These are phyloP conservation scores for Pyrenophora seminiperda DNA, from an alignment of 2,329 filamentous ascomycete genomes.

Conservation along the genomic window DNA sequence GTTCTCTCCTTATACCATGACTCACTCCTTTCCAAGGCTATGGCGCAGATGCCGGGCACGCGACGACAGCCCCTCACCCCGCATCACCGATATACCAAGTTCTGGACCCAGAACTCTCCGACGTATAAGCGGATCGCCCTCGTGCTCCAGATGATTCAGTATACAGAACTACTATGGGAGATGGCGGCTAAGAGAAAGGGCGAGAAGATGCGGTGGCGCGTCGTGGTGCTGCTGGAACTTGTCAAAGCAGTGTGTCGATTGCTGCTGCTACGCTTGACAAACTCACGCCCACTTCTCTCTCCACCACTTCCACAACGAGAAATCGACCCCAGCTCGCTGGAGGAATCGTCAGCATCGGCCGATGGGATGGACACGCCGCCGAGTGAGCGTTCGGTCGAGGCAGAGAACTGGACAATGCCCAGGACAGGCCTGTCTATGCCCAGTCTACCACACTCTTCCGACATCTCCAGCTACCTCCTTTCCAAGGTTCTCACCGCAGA, in stretches of 20 bases:
- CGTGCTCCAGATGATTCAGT: constrained; percentile 85
- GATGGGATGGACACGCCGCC: constrained; percentile 57
- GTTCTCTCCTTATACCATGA: constrained; percentile 94
- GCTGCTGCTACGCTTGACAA: constrained; percentile 79
- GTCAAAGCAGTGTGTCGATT: constrained; percentile 86
- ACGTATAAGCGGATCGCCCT: constrained; percentile 83
- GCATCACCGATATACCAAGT: constrained; percentile 67
- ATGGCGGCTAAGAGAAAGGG: constrained; percentile 91
- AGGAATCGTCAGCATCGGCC: constrained; percentile 54
- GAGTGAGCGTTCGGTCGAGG: constrained; percentile 48
- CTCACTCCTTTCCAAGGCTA: constrained; percentile 73
- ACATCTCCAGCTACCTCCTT: constrained; percentile 86
- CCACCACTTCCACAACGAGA: constrained; percentile 88
- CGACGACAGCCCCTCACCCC: constrained; percentile 60
- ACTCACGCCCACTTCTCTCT: constrained; percentile 78
- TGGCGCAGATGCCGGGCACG: constrained; percentile 60
- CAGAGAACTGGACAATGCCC: constrained; percentile 82
- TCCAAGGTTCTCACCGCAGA: constrained; percentile 92
- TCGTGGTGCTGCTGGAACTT: constrained; percentile 82
- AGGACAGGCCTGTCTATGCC: constrained; percentile 86
- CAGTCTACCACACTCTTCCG: constrained; percentile 76
- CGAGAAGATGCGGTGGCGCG: constrained; percentile 81
- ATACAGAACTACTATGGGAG: constrained; percentile 95
- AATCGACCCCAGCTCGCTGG: constrained; percentile 67
- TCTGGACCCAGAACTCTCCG: constrained; percentile 65